Conservation (phyloP, 768 basidiomycete genomes). For the Mycena vulgaris region DNA sequence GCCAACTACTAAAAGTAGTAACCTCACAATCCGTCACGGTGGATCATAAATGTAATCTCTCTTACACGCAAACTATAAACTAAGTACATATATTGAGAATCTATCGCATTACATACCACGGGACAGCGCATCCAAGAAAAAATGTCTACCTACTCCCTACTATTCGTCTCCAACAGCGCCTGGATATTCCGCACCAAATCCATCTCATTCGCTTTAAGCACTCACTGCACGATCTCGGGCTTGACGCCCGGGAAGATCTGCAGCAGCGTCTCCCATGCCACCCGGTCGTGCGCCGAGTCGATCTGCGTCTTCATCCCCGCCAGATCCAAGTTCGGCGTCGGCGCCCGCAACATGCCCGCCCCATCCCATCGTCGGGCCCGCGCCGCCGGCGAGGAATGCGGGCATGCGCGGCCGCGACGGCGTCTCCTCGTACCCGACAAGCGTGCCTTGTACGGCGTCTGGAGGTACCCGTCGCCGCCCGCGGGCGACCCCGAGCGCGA, state of each 20-base stretch:
- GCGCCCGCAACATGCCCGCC: conserved; percentile 73
- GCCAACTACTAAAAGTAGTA: too few relatives aligned
- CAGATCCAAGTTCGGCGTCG: conserved; percentile 79
- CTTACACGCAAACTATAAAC: too few relatives aligned
- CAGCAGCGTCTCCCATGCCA: conserved; percentile 80
- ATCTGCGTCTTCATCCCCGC: conserved; percentile 82
- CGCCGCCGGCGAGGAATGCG: conserved; percentile 44
- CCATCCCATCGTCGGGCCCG: conserved; percentile 49
- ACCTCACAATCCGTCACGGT: too few relatives aligned
- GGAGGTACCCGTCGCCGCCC: conserved; percentile 53
- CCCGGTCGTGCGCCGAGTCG: conserved; percentile 83
- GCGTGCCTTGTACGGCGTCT: conserved; percentile 85
- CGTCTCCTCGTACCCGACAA: conserved; percentile 69
- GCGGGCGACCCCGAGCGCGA: conserved; percentile 35
- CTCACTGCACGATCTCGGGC: conserved; percentile 87
- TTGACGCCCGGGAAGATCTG: conserved; percentile 94
- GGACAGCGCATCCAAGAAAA: too few relatives aligned
- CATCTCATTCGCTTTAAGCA: conserved; percentile 90
- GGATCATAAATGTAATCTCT: too few relatives aligned
- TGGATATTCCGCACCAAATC: conserved; percentile 95
- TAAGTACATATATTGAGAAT: too few relatives aligned
- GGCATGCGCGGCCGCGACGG: conserved; percentile 67
- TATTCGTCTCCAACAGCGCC: conserved; percentile 82
- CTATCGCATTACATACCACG: too few relatives aligned
- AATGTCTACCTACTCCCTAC: conserved; percentile 43